Evolutionary conservation across 495 filamentous ascomycete genomes (phyloP), one percentile per base, ranked within the genome.

Genomic region (Aspergillus cavernicola): DNA sequence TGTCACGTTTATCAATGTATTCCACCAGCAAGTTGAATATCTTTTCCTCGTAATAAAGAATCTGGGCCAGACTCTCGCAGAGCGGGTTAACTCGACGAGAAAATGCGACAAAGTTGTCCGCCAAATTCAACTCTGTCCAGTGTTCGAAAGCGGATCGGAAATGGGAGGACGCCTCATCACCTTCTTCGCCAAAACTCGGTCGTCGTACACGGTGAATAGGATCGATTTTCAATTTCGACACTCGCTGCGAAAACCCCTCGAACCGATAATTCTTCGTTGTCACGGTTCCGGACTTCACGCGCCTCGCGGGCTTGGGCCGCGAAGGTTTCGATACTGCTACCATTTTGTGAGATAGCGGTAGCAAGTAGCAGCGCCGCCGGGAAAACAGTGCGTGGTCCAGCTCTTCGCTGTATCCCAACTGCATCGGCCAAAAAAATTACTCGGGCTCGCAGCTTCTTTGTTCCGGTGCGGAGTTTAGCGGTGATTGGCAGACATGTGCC

Each of bases 161-260:
- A 69, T 93, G 92, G 1, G 93, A 96, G 18, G 83, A 77, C 15
- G 80, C 73, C 60, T 87, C 80, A 59, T 85, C 84, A 69, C 85
- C 85, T 67, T 85, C 69, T 62, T 90, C 73, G 37, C 69, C 87
- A 67, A 89, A 84, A 62, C 89, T 89, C 63, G 88, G 80, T 50
- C 84, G 84, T 66, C 91, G 89, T 57, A 90, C 86, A 71, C 83
- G 83, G 58, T 92, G 88, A 57, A 97, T 82, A 18, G 93, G 92
- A 62, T 97, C 92, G 74, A 99, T 87, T 64, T 83, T 92, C 66
- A 97, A 77, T 68, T 93, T 96, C 57, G 90, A 83, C 64, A 99
- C 89, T 65, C 96, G 95, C 67, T 85, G 77, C 31, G 88, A 90
- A 71, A 99, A 99, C 42, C 85, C 83, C 74, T 99, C 88, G 80